These are phyloP conservation scores for Basidioascus undulatus DNA, from an alignment of 768 basidiomycete genomes.

Conservation along the genomic window DNA sequence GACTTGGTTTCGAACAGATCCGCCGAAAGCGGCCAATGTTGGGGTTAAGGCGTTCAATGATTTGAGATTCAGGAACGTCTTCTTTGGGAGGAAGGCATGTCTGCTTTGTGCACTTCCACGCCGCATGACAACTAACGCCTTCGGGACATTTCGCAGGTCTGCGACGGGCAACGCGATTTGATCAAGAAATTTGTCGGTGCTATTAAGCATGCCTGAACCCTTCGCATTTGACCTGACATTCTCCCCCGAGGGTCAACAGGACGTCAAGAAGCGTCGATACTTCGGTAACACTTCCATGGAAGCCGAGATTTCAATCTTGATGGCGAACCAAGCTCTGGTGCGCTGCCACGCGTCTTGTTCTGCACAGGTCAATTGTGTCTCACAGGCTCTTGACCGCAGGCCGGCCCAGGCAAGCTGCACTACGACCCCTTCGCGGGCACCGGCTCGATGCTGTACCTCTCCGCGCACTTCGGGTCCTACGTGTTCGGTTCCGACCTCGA, in stretches of 20 bases:
- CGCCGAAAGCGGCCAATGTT: no score
- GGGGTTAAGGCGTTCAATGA: no score
- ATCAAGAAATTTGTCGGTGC: slow-evolving; percentile 41
- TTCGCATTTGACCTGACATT: no score
- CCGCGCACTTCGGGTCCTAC: slow-evolving; percentile 64
- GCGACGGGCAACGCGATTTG: slow-evolving; percentile 25
- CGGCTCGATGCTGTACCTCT: slow-evolving; percentile 27
- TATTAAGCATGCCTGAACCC: no score
- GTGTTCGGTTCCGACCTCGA: slow-evolving; percentile 90
- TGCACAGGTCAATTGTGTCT: neutral
- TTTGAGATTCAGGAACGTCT: no score
- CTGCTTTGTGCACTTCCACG: no score
- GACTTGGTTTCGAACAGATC: no score
- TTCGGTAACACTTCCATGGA: slow-evolving; percentile 98
- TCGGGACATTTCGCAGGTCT: no score
- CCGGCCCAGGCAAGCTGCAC: slow-evolving; percentile 63
- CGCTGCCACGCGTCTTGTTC: slow-evolving; percentile 5
- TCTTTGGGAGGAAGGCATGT: no score
- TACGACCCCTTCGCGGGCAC: slow-evolving; percentile 68
- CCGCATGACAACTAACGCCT: no score
- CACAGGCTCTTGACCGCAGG: slow-evolving; percentile 26
- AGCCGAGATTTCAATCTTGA: slow-evolving; percentile 74
- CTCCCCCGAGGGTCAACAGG: no score
- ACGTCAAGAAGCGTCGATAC: slow-evolving; percentile 70
- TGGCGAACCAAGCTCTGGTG: slow-evolving; percentile 88